These are phyloP conservation scores for Tulasnella calospora DNA, from an alignment of 768 basidiomycete genomes.

Conservation along the genomic window DNA sequence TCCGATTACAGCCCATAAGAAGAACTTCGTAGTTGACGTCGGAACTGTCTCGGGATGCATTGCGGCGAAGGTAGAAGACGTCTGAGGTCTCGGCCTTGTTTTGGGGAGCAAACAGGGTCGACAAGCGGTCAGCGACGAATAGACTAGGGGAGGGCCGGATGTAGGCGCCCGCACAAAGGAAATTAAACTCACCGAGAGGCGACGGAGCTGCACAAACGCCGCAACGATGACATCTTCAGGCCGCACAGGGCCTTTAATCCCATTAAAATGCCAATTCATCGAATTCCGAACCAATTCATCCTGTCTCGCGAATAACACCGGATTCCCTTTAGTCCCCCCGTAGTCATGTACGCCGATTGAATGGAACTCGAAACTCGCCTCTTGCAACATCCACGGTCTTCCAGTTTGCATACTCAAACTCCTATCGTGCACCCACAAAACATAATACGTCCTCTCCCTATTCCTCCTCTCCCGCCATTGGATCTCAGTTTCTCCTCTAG, in stretches of 20 bases:
- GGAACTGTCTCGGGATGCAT: conserved; percentile 39
- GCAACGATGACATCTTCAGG: conserved; percentile 75
- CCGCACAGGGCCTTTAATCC: conserved; percentile 41
- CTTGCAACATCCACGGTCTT: conserved; percentile 81
- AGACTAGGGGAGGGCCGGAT: not conserved
- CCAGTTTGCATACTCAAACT: conserved; percentile 84
- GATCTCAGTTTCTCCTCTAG: conserved; percentile 56
- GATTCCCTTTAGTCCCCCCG: not conserved
- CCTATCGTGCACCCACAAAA: conserved; percentile 80
- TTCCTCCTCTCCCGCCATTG: conserved; percentile 74
- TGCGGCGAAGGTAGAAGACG: conserved; percentile 52
- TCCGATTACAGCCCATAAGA: conserved; percentile 64
- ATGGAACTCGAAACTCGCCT: conserved; percentile 38
- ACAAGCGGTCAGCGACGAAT: not conserved
- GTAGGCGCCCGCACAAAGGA: not conserved
- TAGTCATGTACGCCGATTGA: not conserved
- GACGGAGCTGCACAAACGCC: conserved; percentile 70
- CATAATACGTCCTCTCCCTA: conserved; percentile 78
- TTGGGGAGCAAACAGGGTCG: not conserved
- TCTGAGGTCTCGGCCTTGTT: conserved; percentile 64
- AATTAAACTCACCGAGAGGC: conserved; percentile 46
- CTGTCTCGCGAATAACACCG: conserved; percentile 30
- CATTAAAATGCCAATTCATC: conserved; percentile 62
- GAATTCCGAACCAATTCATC: conserved; percentile 68
- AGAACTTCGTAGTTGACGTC: conserved; percentile 73